A percentile compares a stretch with the other conserved stretches of the same genome.
Conservation (phyloP, 768 basidiomycete species). For the Tephrocybe rancida region DNA sequence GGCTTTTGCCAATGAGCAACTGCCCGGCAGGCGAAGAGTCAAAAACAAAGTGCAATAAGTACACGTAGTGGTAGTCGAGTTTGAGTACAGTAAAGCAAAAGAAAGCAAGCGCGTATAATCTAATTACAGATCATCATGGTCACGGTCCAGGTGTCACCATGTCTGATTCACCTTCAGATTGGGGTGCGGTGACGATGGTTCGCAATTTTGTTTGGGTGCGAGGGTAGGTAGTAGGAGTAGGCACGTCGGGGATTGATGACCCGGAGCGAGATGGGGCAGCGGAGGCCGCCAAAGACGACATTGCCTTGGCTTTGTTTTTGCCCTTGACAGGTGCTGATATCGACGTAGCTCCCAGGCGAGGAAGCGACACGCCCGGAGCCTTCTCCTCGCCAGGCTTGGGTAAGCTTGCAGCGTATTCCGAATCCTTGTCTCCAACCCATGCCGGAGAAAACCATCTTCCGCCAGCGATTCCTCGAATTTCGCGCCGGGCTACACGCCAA, state of each 20-base stretch:
- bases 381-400: slow-evolving; percentile 35
- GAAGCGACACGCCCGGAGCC: slow-evolving; percentile 27
- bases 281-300: slow-evolving; percentile 45
- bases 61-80: background rate
- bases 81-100: background rate
- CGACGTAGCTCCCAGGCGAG: slow-evolving; percentile 42
- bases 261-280: slow-evolving; percentile 59
- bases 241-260: slow-evolving; percentile 51
- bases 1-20: too few relatives aligned
- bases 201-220: slow-evolving; percentile 70
- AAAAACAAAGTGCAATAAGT: background rate
- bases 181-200: slow-evolving; percentile 53
- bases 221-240: slow-evolving; percentile 33
- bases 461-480: slow-evolving; percentile 81
- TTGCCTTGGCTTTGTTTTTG: slow-evolving; percentile 44
- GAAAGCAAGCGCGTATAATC: background rate
- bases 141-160: slow-evolving; percentile 31
- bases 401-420: slow-evolving; percentile 49
- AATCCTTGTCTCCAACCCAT: slow-evolving; percentile 89
- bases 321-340: slow-evolving; percentile 48
- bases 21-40: background rate
- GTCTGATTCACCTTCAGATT: slow-evolving; percentile 56
- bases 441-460: slow-evolving; percentile 78
- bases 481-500: slow-evolving; percentile 76
- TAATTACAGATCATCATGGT: background rate